Percentiles rank a stretch among this genome's conserved stretches.
Conservation (phyloP, 1,284 basidiomycete species). For the Fomitopsis palustris region DNA sequence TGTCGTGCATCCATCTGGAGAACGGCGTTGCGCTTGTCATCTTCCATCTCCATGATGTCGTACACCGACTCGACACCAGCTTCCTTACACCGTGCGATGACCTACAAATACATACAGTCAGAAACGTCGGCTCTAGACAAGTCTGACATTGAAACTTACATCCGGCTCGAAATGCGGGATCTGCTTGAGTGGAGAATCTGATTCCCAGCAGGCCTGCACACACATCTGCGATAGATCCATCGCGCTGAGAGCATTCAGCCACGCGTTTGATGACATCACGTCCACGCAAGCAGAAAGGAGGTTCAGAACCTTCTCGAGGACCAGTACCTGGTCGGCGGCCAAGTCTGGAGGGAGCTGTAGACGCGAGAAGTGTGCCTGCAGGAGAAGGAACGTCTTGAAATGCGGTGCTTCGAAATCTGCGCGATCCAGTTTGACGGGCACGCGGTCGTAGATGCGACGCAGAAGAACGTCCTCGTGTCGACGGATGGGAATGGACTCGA, state of each 20-base stretch:
- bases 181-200: conserved; percentile 91
- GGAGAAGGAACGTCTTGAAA: conserved; percentile 96
- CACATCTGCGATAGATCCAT: conserved; percentile 99
- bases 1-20: conserved; percentile 85
- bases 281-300: conserved; percentile 92
- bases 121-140: not conserved
- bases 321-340: conserved; percentile 83
- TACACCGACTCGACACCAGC: conserved; percentile 85
- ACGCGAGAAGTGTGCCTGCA: conserved; percentile 96
- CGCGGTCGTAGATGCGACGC: conserved; percentile 91
- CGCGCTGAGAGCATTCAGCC: conserved; percentile 90
- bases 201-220: conserved; percentile 97
- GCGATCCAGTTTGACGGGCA: conserved; percentile 89
- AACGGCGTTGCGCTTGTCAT: conserved; percentile 79
- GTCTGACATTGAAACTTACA: conserved; percentile 36
- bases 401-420: conserved; percentile 91
- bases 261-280: conserved; percentile 96
- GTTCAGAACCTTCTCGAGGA: conserved; percentile 90
- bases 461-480: conserved; percentile 85
- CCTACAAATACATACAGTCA: conserved; percentile 34
- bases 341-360: conserved; percentile 91
- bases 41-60: conserved; percentile 97
- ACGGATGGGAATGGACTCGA: conserved; percentile 92
- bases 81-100: conserved; percentile 82
- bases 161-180: conserved; percentile 94